Base-by-base conservation (phyloP, 768 basidiomycete genomes). In the Cytidiella melzeri region DNA sequence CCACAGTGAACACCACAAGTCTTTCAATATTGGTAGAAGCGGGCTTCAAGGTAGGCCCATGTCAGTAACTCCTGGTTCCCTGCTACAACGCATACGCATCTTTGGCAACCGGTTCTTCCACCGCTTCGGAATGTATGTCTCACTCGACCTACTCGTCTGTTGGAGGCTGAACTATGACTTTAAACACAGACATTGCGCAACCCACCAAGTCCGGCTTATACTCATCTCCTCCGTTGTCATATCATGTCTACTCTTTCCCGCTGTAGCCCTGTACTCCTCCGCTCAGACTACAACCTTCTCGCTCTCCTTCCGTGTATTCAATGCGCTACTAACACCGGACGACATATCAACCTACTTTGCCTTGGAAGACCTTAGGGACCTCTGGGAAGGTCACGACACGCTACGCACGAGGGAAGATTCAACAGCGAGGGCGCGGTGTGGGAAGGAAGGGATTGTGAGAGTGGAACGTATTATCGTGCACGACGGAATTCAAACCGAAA, bases 181-280 rank as follows among this genome's bases (percentile, higher is more conserved):
- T 41, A 6, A 20, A 24, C 52, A 11, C 58, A 92, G 90, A 50
- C 90, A 92, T 62, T 92, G 90, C 60, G 88, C 91, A 54, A 89
- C 85, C 1, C 89, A 92, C 66, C 92, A 92, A 67, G 89, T 90
- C 48, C 82, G 89, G 46, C 81, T 93, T 43, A 89, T 94, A 63
- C 77, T 94, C 56, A 83, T 92, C 53, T 92, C 87, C 19, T 80
- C 85, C 44, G 78, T 92, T 50, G 90, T 93, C 55, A 92, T 93
- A 62, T 87, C 90, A 48, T 86, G 86, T 15, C 79, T 94, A 48
- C 87, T 92, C 61, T 92, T 91, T 57, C 92, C 92, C n/a, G 92
- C 92, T 18, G 77, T 94, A 44, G 81, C 87, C 43, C 76, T 88
- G 50, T 92, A 92, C 64, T 82, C 82, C 20, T 84, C 87, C 1